Evolutionary conservation across 2,329 filamentous ascomycete genomes (phyloP), one percentile per base, ranked within the genome.

Genomic region (Verticillium klebahnii): DNA sequence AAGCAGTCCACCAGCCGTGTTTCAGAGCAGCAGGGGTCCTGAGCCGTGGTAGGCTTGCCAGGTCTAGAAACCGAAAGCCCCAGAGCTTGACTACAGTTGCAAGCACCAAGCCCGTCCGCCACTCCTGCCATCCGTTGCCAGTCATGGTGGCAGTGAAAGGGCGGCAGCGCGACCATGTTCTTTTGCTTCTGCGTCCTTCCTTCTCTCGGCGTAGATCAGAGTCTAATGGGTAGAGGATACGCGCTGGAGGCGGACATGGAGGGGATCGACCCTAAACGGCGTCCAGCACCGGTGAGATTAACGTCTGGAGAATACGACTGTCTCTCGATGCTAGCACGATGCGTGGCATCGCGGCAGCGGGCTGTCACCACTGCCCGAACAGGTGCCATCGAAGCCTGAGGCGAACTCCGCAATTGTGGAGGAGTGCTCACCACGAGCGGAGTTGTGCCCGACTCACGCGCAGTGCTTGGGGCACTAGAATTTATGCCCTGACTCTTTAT

Each of bases 1-100:
- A 81, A 74, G 80, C 78, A 80, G 62, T 78, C 77, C 77, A 71
- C 77, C 79, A 80, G 78, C 75, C 75, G 71, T 69, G 80, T 82
- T 82, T 82, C 80, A 81, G 65, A 69, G 74, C 40, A 50, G n/a
- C 40, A 73, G 72, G 66, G 65, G 65, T 63, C 63, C 65, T 66
- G 63, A 65, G 64, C 68, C 61, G 67, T 61, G 65, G 36, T 39
- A 60, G 58, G 40, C 23, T 50, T n/a, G 40, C 40, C 3, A 11
- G 40, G 40, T 19, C 40, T 17, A 50, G 40, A 50, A n/a, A 19
- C 40, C 12, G 19, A 19, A 12, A 11, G 40, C 40, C 40, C 15
- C 40, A 50, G 7, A 50, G n/a, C n/a, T 19, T 50, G 40, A 50
- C 40, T 14, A 25, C 15, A 23, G 34, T 14, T 36, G 34, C 34